Percentiles rank a stretch among this genome's conserved stretches.
Conservation (phyloP, 1,284 basidiomycete genomes). For the Cutaneotrichosporon arboriforme region DNA sequence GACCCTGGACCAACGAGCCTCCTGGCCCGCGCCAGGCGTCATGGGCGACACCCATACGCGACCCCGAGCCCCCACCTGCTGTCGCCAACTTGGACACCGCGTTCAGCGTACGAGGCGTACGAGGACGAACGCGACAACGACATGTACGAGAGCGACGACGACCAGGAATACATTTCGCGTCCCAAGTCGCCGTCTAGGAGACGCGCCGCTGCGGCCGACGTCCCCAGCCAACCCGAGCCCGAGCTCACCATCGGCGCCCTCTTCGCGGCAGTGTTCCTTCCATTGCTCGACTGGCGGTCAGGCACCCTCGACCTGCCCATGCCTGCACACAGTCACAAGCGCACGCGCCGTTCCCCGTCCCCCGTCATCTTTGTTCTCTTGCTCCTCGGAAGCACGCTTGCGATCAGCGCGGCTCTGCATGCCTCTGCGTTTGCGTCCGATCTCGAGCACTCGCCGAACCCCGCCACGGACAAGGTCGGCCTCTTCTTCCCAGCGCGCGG, state of each 20-base stretch:
- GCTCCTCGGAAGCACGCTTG: neutral
- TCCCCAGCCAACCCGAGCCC: neutral
- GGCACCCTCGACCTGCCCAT: neutral
- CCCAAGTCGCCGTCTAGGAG: no score
- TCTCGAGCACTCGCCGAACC: neutral
- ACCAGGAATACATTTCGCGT: neutral
- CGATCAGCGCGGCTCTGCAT: neutral
- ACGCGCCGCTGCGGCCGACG: neutral
- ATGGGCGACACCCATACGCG: neutral
- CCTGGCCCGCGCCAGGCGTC: neutral
- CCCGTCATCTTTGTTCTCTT: neutral
- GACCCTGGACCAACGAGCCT: neutral
- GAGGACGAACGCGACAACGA: neutral
- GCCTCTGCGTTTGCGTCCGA: neutral
- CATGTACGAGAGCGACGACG: neutral
- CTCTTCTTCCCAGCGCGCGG: neutral
- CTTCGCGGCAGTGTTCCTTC: neutral
- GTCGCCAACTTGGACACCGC: neutral
- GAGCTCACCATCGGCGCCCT: neutral
- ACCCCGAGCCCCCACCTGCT: neutral
- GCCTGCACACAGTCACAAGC: neutral
- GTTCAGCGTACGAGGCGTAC: neutral
- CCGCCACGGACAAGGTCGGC: neutral
- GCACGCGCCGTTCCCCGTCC: neutral
- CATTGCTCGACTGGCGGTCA: neutral